Evolutionary conservation across 305 asterid genomes (phyloP).

Genomic region (Plantago lanceolata): DNA sequence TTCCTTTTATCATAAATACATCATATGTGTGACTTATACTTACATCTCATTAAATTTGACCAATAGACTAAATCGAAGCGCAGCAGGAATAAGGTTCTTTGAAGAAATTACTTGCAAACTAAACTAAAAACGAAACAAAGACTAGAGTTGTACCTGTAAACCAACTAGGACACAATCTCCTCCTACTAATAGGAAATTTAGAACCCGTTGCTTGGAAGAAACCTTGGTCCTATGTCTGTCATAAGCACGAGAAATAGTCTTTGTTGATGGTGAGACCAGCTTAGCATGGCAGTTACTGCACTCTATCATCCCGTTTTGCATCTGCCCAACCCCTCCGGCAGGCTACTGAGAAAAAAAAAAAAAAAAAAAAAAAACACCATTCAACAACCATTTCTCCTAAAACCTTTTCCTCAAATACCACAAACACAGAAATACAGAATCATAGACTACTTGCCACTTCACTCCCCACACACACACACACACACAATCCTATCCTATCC

Average conservation of each 20-base stretch:
- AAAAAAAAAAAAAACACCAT: background rate
- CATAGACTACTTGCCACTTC: background rate
- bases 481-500: background rate
- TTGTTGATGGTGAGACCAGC: constrained; percentile 51
- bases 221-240: constrained; percentile 58
- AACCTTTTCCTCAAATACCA: background rate
- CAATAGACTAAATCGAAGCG: too few relatives aligned
- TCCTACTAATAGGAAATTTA: constrained; percentile 56
- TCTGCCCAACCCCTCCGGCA: constrained; percentile 35
- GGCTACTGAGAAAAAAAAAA: constrained; percentile 20
- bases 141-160: constrained; percentile 44
- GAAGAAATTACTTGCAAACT: background rate
- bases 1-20: background rate
- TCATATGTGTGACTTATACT: background rate
- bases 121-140: constrained; percentile 11
- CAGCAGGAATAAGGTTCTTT: background rate
- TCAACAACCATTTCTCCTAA: constrained; percentile 17
- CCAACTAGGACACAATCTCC: constrained; percentile 79
- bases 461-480: background rate
- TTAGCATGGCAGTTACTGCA: constrained; percentile 41
- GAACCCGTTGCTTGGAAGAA: constrained; percentile 67
- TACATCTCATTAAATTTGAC: background rate
- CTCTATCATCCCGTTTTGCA: constrained; percentile 74
- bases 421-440: background rate
- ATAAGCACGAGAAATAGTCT: constrained; percentile 64